Evolutionary conservation across 1,139 yeast species (phyloP).

Genomic region (Yamadazyma friedrichii): DNA sequence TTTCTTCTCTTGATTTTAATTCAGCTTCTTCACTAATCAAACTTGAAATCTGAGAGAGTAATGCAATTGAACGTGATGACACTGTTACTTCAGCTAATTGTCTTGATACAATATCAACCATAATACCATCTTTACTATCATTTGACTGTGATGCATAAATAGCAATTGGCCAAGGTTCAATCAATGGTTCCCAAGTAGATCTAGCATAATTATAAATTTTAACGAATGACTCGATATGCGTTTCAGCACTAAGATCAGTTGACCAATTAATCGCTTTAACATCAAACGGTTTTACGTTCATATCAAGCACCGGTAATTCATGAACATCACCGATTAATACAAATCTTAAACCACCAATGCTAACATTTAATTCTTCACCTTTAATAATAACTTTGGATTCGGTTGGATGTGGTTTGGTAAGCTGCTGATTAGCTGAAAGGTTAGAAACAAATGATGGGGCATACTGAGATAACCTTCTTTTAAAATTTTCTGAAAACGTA

Average conservation of each 20-base stretch:
- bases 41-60: constrained; percentile 65
- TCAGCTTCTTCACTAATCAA: constrained; percentile 55
- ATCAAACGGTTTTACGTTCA: constrained; percentile 73
- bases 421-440: constrained; percentile 21
- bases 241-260: constrained; percentile 72
- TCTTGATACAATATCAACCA: constrained; percentile 66
- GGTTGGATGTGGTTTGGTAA: constrained; percentile 8
- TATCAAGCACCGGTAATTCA: constrained; percentile 87
- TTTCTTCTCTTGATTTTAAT: constrained; percentile 70
- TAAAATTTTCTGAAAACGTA: constrained; percentile 61
- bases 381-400: constrained; percentile 46
- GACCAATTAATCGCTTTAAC: constrained; percentile 85
- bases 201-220: constrained; percentile 88
- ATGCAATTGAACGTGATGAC: constrained; percentile 78
- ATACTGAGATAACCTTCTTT: constrained; percentile 54
- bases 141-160: constrained; percentile 58
- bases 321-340: constrained; percentile 92
- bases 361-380: constrained; percentile 71
- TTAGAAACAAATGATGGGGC: constrained; percentile 64
- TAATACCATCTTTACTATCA: constrained; percentile 47
- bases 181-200: constrained; percentile 94
- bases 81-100: constrained; percentile 77
- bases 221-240: constrained; percentile 64
- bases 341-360: constrained; percentile 78
- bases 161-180: constrained; percentile 86